Conservation (phyloP, 257 asterid genomes). For the Haberlea rhodopensis region DNA sequence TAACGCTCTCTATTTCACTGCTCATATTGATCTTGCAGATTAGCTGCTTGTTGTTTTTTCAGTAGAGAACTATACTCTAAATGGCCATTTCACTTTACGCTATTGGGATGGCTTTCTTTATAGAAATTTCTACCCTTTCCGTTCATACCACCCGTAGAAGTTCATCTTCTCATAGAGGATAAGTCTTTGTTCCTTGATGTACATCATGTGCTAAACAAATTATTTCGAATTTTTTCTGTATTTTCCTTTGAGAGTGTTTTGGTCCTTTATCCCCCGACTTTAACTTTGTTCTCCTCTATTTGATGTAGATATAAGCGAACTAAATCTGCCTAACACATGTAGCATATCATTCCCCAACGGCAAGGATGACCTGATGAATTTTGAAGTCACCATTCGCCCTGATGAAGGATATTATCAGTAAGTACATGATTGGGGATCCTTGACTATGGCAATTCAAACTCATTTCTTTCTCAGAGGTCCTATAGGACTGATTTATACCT, state of each 20-base stretch:
- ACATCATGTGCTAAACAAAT: background rate
- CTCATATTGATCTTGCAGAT: background rate
- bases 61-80: background rate
- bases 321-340: constrained; percentile 83
- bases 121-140: background rate
- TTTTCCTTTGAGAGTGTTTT: constrained; percentile 1
- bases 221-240: background rate
- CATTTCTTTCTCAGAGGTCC: background rate
- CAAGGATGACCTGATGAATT: constrained; percentile 92
- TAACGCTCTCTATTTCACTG: constrained; percentile 8
- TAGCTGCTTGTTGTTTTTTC: constrained; percentile 1
- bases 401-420: constrained; percentile 89
- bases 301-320: constrained; percentile 78
- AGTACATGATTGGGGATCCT: constrained; percentile 28
- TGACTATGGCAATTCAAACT: background rate
- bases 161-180: background rate
- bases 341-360: constrained; percentile 86
- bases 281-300: constrained; percentile 17
- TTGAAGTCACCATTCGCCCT: constrained; percentile 87
- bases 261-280: background rate
- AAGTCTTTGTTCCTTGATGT: background rate
- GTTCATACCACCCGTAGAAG: background rate
- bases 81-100: background rate
- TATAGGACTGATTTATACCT: background rate
- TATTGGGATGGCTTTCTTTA: constrained; percentile 2